Evolutionary conservation across 331 rosid genomes (phyloP).

Genomic region (Malus hybrid): DNA sequence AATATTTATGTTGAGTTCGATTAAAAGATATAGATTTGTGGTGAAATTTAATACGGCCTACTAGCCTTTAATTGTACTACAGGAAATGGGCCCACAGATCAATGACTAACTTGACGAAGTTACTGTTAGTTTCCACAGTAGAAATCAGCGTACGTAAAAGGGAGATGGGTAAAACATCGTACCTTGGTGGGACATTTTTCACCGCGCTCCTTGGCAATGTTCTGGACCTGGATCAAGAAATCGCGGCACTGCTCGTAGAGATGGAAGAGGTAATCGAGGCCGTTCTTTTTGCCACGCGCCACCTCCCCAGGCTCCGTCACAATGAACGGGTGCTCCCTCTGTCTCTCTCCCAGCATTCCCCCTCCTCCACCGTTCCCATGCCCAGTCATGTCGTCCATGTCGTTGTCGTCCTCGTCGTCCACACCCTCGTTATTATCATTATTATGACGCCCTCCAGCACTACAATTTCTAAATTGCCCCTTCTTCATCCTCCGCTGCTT

Average conservation of each 20-base stretch:
- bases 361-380: background rate
- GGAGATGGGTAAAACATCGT: background rate
- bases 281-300: conserved; percentile 98
- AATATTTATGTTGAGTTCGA: too few relatives aligned
- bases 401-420: conserved; percentile 22
- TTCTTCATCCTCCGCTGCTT: conserved; percentile 31
- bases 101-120: background rate
- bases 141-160: background rate
- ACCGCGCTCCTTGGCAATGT: conserved; percentile 84
- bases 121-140: background rate
- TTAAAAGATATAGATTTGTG: too few relatives aligned
- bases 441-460: conserved; percentile 8
- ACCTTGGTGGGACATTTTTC: conserved; percentile 99
- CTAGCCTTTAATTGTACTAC: background rate
- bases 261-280: conserved; percentile 87
- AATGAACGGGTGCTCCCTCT: conserved; percentile 87
- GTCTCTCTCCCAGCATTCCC: conserved; percentile 38
- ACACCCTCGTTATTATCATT: background rate
- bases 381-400: conserved; percentile 6
- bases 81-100: background rate
- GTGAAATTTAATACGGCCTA: background rate
- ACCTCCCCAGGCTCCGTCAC: conserved; percentile 99
- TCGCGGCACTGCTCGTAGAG: conserved; percentile 91
- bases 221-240: conserved; percentile 82
- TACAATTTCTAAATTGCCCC: conserved; percentile 15